Conservation (phyloP, 148 eudicot species). For the Polygonum maritimum region DNA sequence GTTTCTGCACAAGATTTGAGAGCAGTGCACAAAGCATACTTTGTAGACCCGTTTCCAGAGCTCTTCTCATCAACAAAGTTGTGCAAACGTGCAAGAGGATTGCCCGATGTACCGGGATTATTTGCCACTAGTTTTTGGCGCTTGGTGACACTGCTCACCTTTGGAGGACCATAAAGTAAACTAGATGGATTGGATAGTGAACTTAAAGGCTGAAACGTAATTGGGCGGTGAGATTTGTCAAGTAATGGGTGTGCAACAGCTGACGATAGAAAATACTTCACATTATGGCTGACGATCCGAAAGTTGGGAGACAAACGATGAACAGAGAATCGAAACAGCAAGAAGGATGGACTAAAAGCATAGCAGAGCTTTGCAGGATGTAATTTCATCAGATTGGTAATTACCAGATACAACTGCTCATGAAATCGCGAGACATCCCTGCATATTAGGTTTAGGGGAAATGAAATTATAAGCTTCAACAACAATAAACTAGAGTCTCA, state of each 20-base stretch:
- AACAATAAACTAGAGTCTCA: neutral
- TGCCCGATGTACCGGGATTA: neutral
- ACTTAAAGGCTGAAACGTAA: neutral
- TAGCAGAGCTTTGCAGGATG: neutral
- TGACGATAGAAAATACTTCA: neutral
- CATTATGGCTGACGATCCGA: neutral
- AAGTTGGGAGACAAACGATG: neutral
- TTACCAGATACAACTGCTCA: neutral
- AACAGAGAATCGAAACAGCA: neutral
- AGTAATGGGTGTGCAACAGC: slow-evolving; percentile 14
- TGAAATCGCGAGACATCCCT: neutral
- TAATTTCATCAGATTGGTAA: neutral
- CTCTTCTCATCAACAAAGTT: slow-evolving; percentile 6
- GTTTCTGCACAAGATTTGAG: slow-evolving; percentile 28
- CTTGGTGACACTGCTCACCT: neutral
- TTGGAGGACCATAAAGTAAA: neutral
- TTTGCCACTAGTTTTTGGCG: neutral
- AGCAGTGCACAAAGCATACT: slow-evolving; percentile 24
- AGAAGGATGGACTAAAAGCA: neutral
- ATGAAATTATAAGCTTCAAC: neutral
- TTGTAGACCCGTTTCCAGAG: slow-evolving; percentile 15
- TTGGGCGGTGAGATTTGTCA: slow-evolving; percentile 17
- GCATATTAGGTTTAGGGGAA: neutral
- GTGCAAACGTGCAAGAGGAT: neutral
- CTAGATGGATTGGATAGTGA: neutral